Evolutionary conservation across 2,329 filamentous ascomycete genomes (phyloP), one percentile per base, ranked within the genome.

Genomic region (Fonsecaea pugnacius): DNA sequence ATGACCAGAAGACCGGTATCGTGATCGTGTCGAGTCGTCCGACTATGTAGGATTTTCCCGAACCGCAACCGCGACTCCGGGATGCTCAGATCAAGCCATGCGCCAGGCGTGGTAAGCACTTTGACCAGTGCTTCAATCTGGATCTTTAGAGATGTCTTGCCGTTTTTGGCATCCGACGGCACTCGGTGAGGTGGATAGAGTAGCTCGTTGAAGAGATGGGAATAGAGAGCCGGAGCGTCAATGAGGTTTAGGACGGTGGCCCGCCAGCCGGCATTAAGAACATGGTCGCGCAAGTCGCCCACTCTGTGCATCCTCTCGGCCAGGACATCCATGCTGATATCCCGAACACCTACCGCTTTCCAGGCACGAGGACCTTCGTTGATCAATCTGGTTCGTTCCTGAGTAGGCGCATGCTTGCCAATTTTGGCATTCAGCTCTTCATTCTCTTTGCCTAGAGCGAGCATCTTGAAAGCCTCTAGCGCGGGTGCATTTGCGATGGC

Each of bases 81-180:
- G 2, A 77, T 64, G 66, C 79, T 81, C 64, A 83, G 80, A 64
- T 83, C 76, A 12, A 79, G 69, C 81, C 81, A 83, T 2, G 80
- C 76, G 6, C 77, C 78, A 1, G 75, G 75, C 1, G 76, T 76
- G 4, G 75, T 73, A n/a, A 83, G 69, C 0, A 80, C 76, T 21
- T 75, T 74, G 16, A 77, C 75, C 21, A 83, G 62, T 3, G 79
- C 77, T 54, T 77, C 77, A 59, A 83, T 81, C 67, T 83, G 80
- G 4, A 74, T 75, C 66, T 79, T 78, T 35, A 83, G 67, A n/a
- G 73, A 78, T 73, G 51, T 54, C 55, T 66, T 66, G n/a, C 63
- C 61, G 32, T 64, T 64, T 52, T 61, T 64, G 5, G 59, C 46
- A 1, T 65, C 66, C 7, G 62, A 6, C 10, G 53, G 68, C 7